Base-by-base conservation (phyloP, 2,329 filamentous ascomycete genomes). In the Hypoxylon sp. region DNA sequence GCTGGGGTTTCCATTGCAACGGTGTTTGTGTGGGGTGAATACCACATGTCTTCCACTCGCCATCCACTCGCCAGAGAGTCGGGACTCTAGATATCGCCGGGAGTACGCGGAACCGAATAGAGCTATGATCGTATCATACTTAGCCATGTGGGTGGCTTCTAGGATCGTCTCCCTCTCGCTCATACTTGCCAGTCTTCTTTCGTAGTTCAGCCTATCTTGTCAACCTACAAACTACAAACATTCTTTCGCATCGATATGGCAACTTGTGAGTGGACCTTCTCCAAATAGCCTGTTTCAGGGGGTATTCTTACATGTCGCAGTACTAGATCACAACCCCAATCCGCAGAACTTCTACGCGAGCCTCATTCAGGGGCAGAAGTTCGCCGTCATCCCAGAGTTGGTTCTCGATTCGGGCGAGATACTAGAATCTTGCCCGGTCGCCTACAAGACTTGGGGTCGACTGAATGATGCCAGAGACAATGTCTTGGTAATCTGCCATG, bases 401-500 rank as follows among this genome's bases (percentile, higher is more conserved):
- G 58, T 63, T 9, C 72, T 79, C 14, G 75, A 78, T 54, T 78
- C 73, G 11, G 76, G 76, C 3, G 68, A 75, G 24, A 62, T 63
- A 8, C 52, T 79, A 9, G 55, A 70, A 29, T 70, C 70, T 8
- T 75, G 75, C 33, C 73, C 74, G 3, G 50, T 79, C n/a, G 78
- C 78, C 37, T 79, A 78, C 71, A 79, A 77, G 55, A 78, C 76
- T 26, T 78, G 76, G 75, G 78, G 77, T 8, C 60, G 60, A 5
- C 68, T 79, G 5, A 77, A 76, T 63, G 68, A 73, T 5, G 62
- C 63, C 1, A 74, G 78, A 9, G 80, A 81, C 52, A 84, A 82
- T 65, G 84, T 86, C 8, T 81, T 86, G 3, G 84, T 87, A 4
- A 78, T 78, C 19, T 78, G 76, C 67, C 74, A 78, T 83, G 68